phyloP scores from a whole-genome alignment of 345 rosid species.

The Laguncularia racemosa region DNA sequence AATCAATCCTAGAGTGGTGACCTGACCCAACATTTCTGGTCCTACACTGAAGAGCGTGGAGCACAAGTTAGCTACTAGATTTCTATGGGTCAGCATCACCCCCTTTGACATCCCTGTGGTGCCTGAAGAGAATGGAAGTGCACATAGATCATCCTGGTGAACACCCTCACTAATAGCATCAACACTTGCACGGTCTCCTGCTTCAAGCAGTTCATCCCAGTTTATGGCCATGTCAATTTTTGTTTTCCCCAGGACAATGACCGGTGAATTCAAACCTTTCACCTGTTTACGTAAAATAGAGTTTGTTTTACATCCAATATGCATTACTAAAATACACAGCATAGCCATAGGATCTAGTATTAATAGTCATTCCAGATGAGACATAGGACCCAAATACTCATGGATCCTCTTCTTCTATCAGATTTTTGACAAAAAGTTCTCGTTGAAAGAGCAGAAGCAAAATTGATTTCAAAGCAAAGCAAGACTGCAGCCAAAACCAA shows the following conservation, averaged over 20 bases:
- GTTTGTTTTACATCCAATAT: background rate
- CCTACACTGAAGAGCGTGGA: constrained; percentile 70
- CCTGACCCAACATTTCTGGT: constrained; percentile 64
- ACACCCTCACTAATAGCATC: constrained; percentile 21
- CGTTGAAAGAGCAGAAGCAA: too few species aligned
- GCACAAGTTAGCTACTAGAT: constrained; percentile 81
- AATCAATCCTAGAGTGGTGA: constrained; percentile 60
- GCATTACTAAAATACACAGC: background rate
- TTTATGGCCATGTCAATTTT: constrained; percentile 45
- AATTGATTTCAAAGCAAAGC: too few species aligned
- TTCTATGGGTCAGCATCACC: constrained; percentile 80
- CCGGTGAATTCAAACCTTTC: constrained; percentile 42
- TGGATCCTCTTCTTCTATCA: too few species aligned
- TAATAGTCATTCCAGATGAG: too few species aligned
- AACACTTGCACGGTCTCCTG: constrained; percentile 52
- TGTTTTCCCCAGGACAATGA: constrained; percentile 51
- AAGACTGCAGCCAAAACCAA: too few species aligned
- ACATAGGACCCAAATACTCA: too few species aligned
- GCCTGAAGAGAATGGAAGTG: constrained; percentile 98
- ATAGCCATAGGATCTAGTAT: background rate
- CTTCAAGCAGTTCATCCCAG: constrained; percentile 68
- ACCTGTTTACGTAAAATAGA: constrained; percentile 29
- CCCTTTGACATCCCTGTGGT: constrained; percentile 93
- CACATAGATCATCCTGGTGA: constrained; percentile 65
- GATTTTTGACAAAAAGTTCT: too few species aligned